These are phyloP conservation scores for Cordyceps farinosa DNA, from an alignment of 2,329 filamentous ascomycete species.

Conservation along the genomic window DNA sequence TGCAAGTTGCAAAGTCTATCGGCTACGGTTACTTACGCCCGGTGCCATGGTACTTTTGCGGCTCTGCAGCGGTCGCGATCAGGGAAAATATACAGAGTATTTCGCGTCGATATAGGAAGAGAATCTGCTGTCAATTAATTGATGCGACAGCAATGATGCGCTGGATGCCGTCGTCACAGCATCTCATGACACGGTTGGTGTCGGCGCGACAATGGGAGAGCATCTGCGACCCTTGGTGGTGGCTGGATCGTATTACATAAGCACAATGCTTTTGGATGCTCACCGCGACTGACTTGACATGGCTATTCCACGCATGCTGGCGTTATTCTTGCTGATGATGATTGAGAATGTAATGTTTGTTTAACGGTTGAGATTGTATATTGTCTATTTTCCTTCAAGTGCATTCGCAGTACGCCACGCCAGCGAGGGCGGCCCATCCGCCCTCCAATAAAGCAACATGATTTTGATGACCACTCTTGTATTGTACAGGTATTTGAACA, in stretches of 20 bases:
- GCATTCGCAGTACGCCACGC: conserved; percentile 15
- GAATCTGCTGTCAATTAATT: background rate
- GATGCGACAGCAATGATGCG: conserved; percentile 16
- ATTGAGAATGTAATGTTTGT: background rate
- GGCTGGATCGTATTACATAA: conserved; percentile 16
- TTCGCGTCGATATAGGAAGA: background rate
- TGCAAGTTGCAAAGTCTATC: background rate
- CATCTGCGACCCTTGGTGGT: background rate
- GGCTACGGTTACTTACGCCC: conserved; percentile 5
- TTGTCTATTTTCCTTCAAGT: conserved; percentile 17
- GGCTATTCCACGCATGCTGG: background rate
- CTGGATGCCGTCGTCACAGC: conserved; percentile 6
- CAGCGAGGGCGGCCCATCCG: conserved; percentile 7
- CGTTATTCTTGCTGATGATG: background rate
- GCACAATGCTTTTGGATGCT: background rate
- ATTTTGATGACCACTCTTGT: conserved; percentile 15
- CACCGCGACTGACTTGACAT: background rate
- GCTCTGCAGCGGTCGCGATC: conserved; percentile 7
- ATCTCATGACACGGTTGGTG: conserved; percentile 18
- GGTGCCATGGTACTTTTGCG: conserved; percentile 16
- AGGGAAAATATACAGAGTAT: background rate
- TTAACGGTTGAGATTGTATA: conserved; percentile 17
- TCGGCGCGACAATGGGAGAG: conserved; percentile 11
- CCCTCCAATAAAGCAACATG: conserved; percentile 13
- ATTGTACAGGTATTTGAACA: conserved; percentile 17